phyloP scores from a whole-genome alignment of 2,329 filamentous ascomycete genomes.

The Diplocarpon mali region DNA sequence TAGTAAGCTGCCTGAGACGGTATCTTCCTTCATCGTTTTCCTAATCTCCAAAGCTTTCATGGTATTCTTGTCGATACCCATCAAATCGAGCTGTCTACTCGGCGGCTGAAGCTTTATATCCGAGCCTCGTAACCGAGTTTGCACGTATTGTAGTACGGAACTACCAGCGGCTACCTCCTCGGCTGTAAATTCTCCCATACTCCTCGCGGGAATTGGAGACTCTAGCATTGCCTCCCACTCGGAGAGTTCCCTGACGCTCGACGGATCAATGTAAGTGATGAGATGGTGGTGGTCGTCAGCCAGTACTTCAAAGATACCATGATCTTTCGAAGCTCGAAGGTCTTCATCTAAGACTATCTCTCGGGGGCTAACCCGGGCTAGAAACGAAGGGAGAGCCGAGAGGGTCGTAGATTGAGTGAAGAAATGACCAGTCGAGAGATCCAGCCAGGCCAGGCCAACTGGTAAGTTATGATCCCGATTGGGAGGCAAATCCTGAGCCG shows the following conservation, averaged over 20 bases:
- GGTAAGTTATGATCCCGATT: slow-evolving; percentile 24
- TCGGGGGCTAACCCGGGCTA: slow-evolving; percentile 72
- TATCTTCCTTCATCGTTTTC: slow-evolving; percentile 70
- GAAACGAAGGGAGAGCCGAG: slow-evolving; percentile 61
- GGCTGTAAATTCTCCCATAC: slow-evolving; percentile 45
- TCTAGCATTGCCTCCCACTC: slow-evolving; percentile 70
- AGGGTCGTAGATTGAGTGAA: slow-evolving; percentile 69
- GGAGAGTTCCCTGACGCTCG: slow-evolving; percentile 30
- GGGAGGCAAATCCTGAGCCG: slow-evolving; percentile 2
- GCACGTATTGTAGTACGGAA: slow-evolving; percentile 75
- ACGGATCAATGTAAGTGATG: slow-evolving; percentile 56
- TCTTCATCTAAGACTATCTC: slow-evolving; percentile 72
- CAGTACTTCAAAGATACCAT: slow-evolving; percentile 55
- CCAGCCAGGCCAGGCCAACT: slow-evolving; percentile 83
- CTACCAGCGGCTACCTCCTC: slow-evolving; percentile 69
- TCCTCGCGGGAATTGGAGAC: slow-evolving; percentile 47
- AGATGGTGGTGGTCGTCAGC: slow-evolving; percentile 66
- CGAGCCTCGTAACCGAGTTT: slow-evolving; percentile 63
- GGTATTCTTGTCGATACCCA: slow-evolving; percentile 88
- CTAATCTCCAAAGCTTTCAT: slow-evolving; percentile 83
- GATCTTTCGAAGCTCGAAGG: slow-evolving; percentile 44
- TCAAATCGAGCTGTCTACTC: slow-evolving; percentile 64
- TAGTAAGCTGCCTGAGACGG: slow-evolving; percentile 71
- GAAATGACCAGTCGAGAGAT: slow-evolving; percentile 91
- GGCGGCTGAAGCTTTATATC: slow-evolving; percentile 79